These are phyloP conservation scores for Quercus aquifolioides DNA, from an alignment of 306 rosid genomes.

Conservation along the genomic window DNA sequence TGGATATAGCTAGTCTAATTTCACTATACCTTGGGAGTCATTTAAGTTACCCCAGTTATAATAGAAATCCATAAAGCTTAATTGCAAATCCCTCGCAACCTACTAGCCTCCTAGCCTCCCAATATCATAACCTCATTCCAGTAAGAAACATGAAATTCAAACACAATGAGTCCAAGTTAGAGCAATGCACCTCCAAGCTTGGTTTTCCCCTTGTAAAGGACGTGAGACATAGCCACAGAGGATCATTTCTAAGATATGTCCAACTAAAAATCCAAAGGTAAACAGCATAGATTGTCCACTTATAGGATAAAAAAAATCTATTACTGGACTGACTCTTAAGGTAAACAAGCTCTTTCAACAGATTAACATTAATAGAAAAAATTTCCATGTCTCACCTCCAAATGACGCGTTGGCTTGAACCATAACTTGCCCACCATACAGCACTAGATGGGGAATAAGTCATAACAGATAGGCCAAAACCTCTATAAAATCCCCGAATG, in stretches of 20 bases:
- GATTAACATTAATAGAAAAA: constrained; percentile 7
- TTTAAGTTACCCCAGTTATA: not conserved
- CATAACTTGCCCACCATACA: constrained; percentile 98
- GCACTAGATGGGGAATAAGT: constrained; percentile 92
- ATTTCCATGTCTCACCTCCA: constrained; percentile 85
- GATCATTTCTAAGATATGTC: not conserved
- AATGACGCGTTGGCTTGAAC: constrained; percentile 81
- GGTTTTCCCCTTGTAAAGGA: not conserved
- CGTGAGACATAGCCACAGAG: not conserved
- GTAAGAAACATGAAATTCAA: not conserved
- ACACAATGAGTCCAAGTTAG: not conserved
- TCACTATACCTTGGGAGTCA: too few relatives aligned
- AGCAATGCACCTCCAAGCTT: not conserved
- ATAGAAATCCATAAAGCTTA: not conserved
- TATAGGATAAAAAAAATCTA: not conserved
- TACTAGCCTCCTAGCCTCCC: not conserved
- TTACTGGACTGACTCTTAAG: not conserved
- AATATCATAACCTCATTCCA: not conserved
- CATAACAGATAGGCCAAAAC: constrained; percentile 87
- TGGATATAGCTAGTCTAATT: too few relatives aligned
- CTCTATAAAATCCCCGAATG: constrained; percentile 77
- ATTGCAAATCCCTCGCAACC: not conserved
- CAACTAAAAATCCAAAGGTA: not conserved
- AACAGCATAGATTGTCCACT: not conserved
- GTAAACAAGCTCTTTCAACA: constrained; percentile 13